These are phyloP conservation scores for Penicillium sp. DNA, from an alignment of 2,329 filamentous ascomycete genomes.

Conservation along the genomic window DNA sequence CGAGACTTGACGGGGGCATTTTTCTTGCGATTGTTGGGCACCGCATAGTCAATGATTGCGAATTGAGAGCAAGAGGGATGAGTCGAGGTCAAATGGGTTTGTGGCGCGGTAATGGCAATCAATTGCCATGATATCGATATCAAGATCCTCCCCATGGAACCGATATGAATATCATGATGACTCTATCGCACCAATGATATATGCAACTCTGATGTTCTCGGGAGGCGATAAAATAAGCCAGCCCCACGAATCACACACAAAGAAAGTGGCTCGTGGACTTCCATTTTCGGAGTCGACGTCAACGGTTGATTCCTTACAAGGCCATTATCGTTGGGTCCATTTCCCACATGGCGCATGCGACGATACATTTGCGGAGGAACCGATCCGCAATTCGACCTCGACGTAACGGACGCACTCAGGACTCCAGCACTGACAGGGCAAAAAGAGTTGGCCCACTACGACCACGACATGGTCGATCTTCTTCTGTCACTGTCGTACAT, in stretches of 20 bases:
- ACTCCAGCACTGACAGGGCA: neutral
- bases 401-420: slow-evolving; percentile 8
- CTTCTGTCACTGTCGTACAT: slow-evolving; percentile 31
- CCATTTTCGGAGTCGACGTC: neutral
- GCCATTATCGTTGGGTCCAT: slow-evolving; percentile 1
- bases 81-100: too few relatives aligned
- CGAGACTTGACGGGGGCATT: neutral
- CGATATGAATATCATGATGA: neutral
- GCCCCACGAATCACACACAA: neutral
- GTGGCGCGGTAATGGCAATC: too few relatives aligned
- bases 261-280: neutral
- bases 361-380: slow-evolving; percentile 24
- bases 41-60: slow-evolving; percentile 19
- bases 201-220: neutral
- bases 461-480: slow-evolving; percentile 21
- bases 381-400: slow-evolving; percentile 16
- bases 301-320: neutral
- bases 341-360: slow-evolving; percentile 20
- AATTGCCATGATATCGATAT: neutral
- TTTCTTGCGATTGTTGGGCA: slow-evolving; percentile 14
- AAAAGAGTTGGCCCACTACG: slow-evolving; percentile 9
- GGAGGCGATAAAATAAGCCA: neutral
- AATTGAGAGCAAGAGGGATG: neutral
- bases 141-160: neutral
- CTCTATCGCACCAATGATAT: neutral